phyloP scores from a whole-genome alignment of 2,329 filamentous ascomycete species.

The Aspergillus amoenus region DNA sequence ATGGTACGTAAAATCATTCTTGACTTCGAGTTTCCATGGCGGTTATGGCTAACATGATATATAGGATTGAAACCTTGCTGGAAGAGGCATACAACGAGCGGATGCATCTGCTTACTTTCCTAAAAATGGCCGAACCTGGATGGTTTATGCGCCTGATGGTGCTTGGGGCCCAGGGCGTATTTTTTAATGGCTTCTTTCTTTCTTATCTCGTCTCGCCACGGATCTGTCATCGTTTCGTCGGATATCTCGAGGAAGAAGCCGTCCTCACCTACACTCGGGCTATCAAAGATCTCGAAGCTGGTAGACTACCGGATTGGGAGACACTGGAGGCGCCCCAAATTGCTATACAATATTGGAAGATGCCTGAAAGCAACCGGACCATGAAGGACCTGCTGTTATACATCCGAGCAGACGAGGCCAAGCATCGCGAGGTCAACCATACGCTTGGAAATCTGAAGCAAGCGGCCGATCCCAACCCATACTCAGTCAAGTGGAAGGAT shows the following conservation, averaged over 20 bases:
- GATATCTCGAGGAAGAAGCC: constrained; percentile 95
- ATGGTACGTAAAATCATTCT: constrained; percentile 52
- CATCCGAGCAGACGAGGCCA: constrained; percentile 84
- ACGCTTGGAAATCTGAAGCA: constrained; percentile 87
- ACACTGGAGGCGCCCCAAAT: constrained; percentile 81
- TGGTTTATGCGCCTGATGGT: constrained; percentile 92
- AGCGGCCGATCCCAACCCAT: constrained; percentile 86
- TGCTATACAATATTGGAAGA: constrained; percentile 88
- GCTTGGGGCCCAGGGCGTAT: constrained; percentile 88
- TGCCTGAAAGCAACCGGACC: constrained; percentile 77
- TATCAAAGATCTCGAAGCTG: constrained; percentile 80
- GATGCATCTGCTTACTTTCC: constrained; percentile 90
- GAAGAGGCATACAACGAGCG: constrained; percentile 91
- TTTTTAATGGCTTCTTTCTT: constrained; percentile 92
- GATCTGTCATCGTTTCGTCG: constrained; percentile 92
- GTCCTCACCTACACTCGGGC: constrained; percentile 92
- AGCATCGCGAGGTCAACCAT: constrained; percentile 93
- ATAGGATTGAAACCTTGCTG: constrained; percentile 82
- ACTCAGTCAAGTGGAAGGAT: constrained; percentile 78
- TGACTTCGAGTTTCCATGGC: not conserved
- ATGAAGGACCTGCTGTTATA: constrained; percentile 89
- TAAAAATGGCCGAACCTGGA: constrained; percentile 84
- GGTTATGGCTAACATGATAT: not conserved
- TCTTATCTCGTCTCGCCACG: constrained; percentile 82
- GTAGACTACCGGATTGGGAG: constrained; percentile 79